Base-by-base conservation (phyloP, 1,284 basidiomycete genomes). In the Anthracocystis walkeri region DNA sequence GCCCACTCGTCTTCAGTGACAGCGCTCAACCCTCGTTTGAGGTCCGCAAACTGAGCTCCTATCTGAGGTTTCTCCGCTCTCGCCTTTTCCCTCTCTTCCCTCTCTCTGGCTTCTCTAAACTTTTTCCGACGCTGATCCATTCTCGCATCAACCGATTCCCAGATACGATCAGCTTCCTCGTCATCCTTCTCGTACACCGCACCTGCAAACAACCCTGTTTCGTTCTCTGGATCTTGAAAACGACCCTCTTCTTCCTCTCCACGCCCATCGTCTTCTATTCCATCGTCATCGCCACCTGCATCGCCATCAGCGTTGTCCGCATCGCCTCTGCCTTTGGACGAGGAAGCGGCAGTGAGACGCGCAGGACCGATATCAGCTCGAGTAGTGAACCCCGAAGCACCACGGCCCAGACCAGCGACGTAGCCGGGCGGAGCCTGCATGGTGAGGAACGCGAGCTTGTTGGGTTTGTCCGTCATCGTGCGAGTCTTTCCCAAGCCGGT, bases 281-380 rank as follows among this genome's bases (percentile, higher is more conserved):
- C 72, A 6, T 65, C 70, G 48, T 65, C 74, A 7, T 20, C 49
- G 12, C 23, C 50, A 4, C 48, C 52, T 29, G 52, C 68, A 44
- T 58, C 41, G 4, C 65, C 73, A 3, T 66, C 72, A 42, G 59
- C 71, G 6, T 55, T 65, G 25, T 63, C 41, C 1, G 58, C 59
- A 16, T 65, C 67, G 40, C 52, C 74, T 0, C 51, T 35, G 5
- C 27, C 18, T 8, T 31, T 58, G 29, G 48, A 49, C n/a, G 55
- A 59, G 50, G 68, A 46, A 33, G 71, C n/a, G 51, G 89, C 90
- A 73, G 93, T 93, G 16, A 92, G 92, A 85, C 97, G 89, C 4
- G 96, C 96, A 51, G 96, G 97, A 85, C 96, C 96, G 76, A 99
- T 99, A 90, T 99, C 96, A 51, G 95, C 97, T 58, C 96, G 92